These are phyloP conservation scores for Termitomyces sp. DNA, from an alignment of 768 basidiomycete genomes.

Conservation along the genomic window DNA sequence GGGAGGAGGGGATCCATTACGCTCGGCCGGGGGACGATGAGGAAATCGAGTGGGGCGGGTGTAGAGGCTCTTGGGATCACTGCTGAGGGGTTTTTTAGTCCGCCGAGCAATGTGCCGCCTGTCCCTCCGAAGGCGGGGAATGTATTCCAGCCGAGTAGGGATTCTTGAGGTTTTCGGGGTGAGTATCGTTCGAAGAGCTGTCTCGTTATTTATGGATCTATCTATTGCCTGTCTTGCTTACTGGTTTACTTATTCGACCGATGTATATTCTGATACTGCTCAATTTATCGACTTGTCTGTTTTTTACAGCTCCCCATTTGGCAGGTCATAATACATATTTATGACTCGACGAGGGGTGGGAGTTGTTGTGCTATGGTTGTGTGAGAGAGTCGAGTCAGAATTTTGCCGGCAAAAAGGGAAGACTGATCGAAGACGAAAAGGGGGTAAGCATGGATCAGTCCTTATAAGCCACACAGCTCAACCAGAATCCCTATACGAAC, in stretches of 20 bases:
- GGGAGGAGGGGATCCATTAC: conserved; percentile 55
- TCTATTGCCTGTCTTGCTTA: background rate
- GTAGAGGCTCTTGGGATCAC: conserved; percentile 77
- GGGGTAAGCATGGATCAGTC: background rate
- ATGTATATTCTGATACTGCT: background rate
- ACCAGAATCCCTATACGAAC: background rate
- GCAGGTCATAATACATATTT: background rate
- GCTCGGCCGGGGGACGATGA: conserved; percentile 54
- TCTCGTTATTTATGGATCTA: background rate
- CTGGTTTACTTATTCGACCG: background rate
- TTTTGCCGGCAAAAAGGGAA: conserved; percentile 8
- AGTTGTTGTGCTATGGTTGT: conserved; percentile 3
- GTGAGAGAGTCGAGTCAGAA: conserved; percentile 13
- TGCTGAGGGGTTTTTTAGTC: conserved; percentile 73
- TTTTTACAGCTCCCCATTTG: background rate
- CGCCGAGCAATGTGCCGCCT: conserved; percentile 31
- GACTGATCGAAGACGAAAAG: conserved; percentile 11
- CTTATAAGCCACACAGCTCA: background rate
- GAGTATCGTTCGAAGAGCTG: background rate
- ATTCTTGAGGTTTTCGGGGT: background rate
- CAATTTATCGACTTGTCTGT: background rate
- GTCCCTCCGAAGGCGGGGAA: background rate
- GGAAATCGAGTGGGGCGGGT: conserved; percentile 65
- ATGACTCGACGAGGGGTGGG: background rate
- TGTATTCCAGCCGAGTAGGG: background rate